Evolutionary conservation across 208 protist genomes (phyloP), one percentile per base, ranked within the genome.

Genomic region (Acanthamoeba healyi): DNA sequence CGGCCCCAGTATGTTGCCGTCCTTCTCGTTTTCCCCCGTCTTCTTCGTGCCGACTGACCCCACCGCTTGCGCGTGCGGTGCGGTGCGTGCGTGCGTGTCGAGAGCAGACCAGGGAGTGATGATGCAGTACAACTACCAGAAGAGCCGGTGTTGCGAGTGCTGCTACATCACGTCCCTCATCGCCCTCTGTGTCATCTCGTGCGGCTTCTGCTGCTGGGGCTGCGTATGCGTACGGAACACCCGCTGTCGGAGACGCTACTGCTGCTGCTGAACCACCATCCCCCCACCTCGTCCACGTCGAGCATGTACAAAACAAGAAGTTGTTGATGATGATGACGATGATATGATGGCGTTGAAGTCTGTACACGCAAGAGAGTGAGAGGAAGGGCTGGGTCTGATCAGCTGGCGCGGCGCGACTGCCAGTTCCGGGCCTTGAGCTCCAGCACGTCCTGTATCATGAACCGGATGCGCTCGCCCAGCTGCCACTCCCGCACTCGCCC

Each of bases 151-250:
- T 22, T 7, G 34, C 32, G 29, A 36, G 65, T 40, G n/a, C 65
- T 74, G 65, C 19, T 0, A 4, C 0, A 19, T 74, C 0, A 29
- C 12, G 14, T 74, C n/a, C 34, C 1, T 74, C 7, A 4, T 40
- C 65, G 6, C n/a, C 10, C 0, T 6, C n/a, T 74, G 32, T 29
- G 14, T 74, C 65, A 12, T 74, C n/a, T 38, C 65, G 12, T 74
- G 65, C 3, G 65, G 65, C n/a, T 74, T 74, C 65, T 74, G 65
- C 65, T 74, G 65, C 65, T 36, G 65, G 65, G 65, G 65, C n/a
- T 74, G 65, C 65, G 63, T 12, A 1, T 72, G 63, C 63, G 1
- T 72, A 6, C 61, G 61, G 9, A 56, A 19, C 49, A n/a, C 10
- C 12, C 1, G 15, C 15, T 58, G 51, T 24, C 2, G 51, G 51